Evolutionary conservation across 768 basidiomycete species (phyloP).

Genomic region (Boletus rubroflammeus): DNA sequence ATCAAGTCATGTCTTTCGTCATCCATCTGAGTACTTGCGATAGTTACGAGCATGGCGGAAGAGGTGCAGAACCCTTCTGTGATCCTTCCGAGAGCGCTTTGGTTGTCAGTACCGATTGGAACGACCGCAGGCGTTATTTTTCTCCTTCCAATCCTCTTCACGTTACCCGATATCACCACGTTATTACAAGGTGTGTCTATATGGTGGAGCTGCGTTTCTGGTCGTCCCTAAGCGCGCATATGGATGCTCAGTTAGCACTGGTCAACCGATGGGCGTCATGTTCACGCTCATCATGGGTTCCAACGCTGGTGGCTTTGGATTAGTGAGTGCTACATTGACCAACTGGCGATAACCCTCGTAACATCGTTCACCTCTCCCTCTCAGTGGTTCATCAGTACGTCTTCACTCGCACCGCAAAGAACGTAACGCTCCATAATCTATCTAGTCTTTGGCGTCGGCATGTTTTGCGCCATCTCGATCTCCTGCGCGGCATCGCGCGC

Average conservation of each 20-base stretch:
- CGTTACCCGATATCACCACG: conserved; percentile 53
- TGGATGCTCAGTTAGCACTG: conserved; percentile 44
- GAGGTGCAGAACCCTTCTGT: conserved; percentile 57
- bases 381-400: conserved; percentile 43
- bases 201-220: neutral
- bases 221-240: neutral
- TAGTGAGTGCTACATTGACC: conserved; percentile 36
- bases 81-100: conserved; percentile 54
- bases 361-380: neutral
- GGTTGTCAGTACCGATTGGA: conserved; percentile 52
- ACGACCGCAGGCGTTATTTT: conserved; percentile 50
- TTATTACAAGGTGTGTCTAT: conserved; percentile 45
- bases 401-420: neutral
- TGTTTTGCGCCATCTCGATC: conserved; percentile 66
- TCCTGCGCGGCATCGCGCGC: conserved; percentile 64
- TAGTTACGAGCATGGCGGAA: conserved; percentile 65
- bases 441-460: conserved; percentile 49
- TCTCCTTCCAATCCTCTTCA: conserved; percentile 62
- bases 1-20: neutral
- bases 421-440: neutral
- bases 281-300: conserved; percentile 63
- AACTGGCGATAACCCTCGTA: neutral
- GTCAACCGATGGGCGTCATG: conserved; percentile 62
- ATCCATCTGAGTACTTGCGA: neutral
- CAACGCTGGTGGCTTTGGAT: conserved; percentile 56